Conservation (phyloP, 2,329 filamentous ascomycete genomes). For the Penicillium sp. region DNA sequence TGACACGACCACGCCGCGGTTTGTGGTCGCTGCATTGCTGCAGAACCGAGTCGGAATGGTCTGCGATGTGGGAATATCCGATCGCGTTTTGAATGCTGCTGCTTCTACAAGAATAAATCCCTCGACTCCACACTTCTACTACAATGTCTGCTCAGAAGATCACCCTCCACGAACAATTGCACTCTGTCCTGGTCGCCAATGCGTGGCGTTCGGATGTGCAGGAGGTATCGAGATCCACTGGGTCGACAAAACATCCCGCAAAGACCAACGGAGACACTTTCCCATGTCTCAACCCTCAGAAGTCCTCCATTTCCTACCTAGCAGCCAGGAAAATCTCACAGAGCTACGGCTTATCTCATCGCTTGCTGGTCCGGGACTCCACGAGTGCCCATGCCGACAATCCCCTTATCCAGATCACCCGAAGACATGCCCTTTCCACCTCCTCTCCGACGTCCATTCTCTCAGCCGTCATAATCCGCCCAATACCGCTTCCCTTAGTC, state of each 20-base stretch:
- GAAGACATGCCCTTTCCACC: conserved; percentile 35
- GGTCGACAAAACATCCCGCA: conserved; percentile 53
- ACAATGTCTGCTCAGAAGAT: conserved; percentile 62
- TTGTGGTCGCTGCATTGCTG: conserved; percentile 62
- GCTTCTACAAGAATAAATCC: conserved; percentile 31
- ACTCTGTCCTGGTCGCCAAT: conserved; percentile 66
- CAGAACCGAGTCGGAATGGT: conserved; percentile 65
- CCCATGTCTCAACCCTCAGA: conserved; percentile 49
- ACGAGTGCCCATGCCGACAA: conserved; percentile 37
- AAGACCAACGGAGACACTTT: conserved; percentile 44
- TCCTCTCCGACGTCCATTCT: conserved; percentile 34
- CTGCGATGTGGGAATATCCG: conserved; percentile 54
- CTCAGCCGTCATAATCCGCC: conserved; percentile 30
- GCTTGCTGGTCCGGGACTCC: conserved; percentile 49
- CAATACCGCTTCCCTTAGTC: conserved; percentile 31
- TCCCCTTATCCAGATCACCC: conserved; percentile 24
- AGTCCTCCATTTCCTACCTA: conserved; percentile 61
- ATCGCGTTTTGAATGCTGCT: conserved; percentile 12
- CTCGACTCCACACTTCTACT: conserved; percentile 49
- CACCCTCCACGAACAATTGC: conserved; percentile 68
- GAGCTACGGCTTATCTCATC: conserved; percentile 67
- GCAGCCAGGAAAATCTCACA: conserved; percentile 54
- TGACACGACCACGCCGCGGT: conserved; percentile 61
- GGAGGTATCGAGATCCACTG: conserved; percentile 67
- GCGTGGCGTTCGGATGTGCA: conserved; percentile 67